Base-by-base conservation (phyloP, 2,329 filamentous ascomycete genomes). In the Pseudogymnoascus sp. region DNA sequence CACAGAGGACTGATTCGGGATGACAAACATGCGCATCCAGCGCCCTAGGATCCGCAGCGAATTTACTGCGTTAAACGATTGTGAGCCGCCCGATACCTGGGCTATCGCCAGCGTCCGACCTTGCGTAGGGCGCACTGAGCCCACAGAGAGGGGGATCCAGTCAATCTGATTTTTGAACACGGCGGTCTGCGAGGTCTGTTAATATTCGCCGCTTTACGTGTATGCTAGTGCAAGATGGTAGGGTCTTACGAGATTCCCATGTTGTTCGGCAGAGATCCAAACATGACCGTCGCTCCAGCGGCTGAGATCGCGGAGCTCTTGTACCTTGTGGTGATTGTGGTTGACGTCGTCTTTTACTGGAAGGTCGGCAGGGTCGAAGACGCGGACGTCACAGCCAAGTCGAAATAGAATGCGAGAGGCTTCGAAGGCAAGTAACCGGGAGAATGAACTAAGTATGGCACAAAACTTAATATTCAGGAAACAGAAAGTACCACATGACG, bases 81-180 rank as follows among this genome's bases (percentile, higher is more conserved):
- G 86, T 0, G 82, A 86, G 0, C 86, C 86, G 14, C 86, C 86
- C 61, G 78, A 83, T 0, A 89, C 84, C 71, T 88, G 84, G 0
- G 83, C 82, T 22, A 89, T 78, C 1, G 82, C 81, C 0, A 89
- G 76, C 0, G 85, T 89, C 0, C 85, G 79, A 35, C 86, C 86
- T 74, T 89, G 86, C 0, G 86, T 89, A 0, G 85, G 86, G 0
- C 86, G 82, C 0, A 89, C 81, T 7, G 82, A 83, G 24, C 86
- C 85, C 0, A 82, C 82, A 1, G 77, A 80, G 0, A 89, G 75
- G 0, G 86, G 86, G 40, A 89, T 86, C 87, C 86, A 89, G 72
- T 89, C 86, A 59, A 89, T 88, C 66, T 89, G 85, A 66, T 87
- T 86, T 66, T 89, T 89, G 78, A 89, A 89, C 0, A 88, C 82